These are phyloP conservation scores for Penicillium brasilianum DNA, from an alignment of 2,329 filamentous ascomycete species.

Conservation along the genomic window DNA sequence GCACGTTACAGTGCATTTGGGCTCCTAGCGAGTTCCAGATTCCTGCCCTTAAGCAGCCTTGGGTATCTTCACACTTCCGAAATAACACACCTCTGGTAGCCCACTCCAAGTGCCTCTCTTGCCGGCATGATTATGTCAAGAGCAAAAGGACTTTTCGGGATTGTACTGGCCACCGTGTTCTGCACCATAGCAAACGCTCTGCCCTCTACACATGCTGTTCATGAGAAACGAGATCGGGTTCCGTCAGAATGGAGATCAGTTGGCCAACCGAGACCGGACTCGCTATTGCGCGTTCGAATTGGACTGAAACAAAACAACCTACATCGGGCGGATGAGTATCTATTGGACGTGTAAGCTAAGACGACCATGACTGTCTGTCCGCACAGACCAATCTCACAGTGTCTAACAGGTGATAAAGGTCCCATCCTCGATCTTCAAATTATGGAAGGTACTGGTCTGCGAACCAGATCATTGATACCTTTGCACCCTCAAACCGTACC, in stretches of 20 bases:
- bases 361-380: neutral
- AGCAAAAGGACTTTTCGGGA: neutral
- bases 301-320: conserved; percentile 4
- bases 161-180: neutral
- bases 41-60: neutral
- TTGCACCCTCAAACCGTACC: neutral
- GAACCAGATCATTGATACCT: neutral
- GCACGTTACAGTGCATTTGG: neutral
- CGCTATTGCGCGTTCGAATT: neutral
- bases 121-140: neutral
- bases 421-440: conserved; percentile 2
- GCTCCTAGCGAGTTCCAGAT: neutral
- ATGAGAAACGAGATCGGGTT: neutral
- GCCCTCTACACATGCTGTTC: neutral
- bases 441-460: conserved; percentile 2
- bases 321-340: neutral
- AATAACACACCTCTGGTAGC: neutral
- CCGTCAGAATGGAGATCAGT: neutral
- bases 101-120: neutral
- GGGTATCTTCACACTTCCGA: neutral
- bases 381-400: neutral
- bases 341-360: conserved; percentile 1
- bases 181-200: conserved; percentile 1
- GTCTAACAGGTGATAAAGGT: neutral
- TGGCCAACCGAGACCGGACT: neutral